Conservation (phyloP, 2,329 filamentous ascomycete genomes). For the Penicillium hesseltinei region DNA sequence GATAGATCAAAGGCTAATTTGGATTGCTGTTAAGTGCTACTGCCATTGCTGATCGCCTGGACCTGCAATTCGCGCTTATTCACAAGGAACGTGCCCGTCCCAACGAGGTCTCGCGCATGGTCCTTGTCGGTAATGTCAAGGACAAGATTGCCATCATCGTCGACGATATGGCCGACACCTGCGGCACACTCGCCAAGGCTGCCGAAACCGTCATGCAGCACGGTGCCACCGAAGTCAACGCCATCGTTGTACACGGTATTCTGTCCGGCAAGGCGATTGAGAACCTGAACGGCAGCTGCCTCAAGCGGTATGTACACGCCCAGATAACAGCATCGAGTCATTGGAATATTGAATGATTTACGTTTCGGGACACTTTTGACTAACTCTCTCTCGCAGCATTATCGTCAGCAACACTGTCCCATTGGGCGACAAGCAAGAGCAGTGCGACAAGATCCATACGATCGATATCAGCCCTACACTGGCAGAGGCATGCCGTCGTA, state of each 20-base stretch:
- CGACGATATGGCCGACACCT: conserved; percentile 97
- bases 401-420: conserved; percentile 91
- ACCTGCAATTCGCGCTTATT: conserved; percentile 88
- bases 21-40: conserved; percentile 62
- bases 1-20: neutral
- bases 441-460: conserved; percentile 77
- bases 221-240: conserved; percentile 82
- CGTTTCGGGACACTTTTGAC: neutral
- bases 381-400: conserved; percentile 52
- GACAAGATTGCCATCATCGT: conserved; percentile 94
- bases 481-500: conserved; percentile 50
- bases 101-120: conserved; percentile 90
- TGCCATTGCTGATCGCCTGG: conserved; percentile 86
- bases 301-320: conserved; percentile 43
- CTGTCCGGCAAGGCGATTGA: conserved; percentile 85
- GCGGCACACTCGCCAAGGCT: conserved; percentile 83
- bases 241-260: conserved; percentile 93
- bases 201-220: conserved; percentile 85
- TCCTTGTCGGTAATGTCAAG: conserved; percentile 89
- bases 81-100: conserved; percentile 93
- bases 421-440: conserved; percentile 73
- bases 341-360: neutral
- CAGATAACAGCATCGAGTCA: neutral
- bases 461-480: conserved; percentile 85
- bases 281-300: conserved; percentile 73